Conservation (phyloP, 768 basidiomycete genomes). For the Hirschioporus abietinus region DNA sequence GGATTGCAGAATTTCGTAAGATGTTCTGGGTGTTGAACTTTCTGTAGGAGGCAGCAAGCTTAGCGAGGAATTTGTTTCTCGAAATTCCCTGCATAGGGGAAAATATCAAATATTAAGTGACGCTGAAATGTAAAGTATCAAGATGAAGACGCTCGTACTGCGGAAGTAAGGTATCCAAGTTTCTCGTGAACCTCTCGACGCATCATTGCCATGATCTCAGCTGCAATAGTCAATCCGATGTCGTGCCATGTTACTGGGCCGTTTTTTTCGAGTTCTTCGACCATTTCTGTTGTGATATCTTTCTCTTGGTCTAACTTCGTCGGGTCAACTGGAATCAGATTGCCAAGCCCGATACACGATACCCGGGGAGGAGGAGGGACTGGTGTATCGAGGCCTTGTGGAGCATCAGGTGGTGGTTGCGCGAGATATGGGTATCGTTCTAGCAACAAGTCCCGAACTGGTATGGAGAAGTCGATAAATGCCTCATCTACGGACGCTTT, state of each 20-base stretch:
- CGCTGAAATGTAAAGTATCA: neutral
- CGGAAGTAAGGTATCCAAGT: constrained; percentile 91
- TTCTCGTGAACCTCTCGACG: constrained; percentile 59
- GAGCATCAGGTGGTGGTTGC: constrained; percentile 60
- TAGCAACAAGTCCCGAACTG: constrained; percentile 71
- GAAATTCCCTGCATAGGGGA: constrained; percentile 65
- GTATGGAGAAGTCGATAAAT: constrained; percentile 85
- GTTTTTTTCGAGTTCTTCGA: constrained; percentile 11
- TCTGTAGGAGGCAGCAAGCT: constrained; percentile 89
- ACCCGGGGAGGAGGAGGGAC: constrained; percentile 69
- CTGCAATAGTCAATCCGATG: constrained; percentile 82
- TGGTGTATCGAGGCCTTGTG: constrained; percentile 67
- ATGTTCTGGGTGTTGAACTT: constrained; percentile 67
- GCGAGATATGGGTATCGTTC: constrained; percentile 73
- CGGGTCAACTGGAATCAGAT: constrained; percentile 53
- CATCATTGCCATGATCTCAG: constrained; percentile 77
- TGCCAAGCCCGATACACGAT: constrained; percentile 55
- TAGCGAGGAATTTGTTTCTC: constrained; percentile 92
- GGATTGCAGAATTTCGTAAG: constrained; percentile 76
- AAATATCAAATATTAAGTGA: neutral
- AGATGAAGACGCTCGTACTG: constrained; percentile 43
- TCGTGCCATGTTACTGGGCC: constrained; percentile 75
- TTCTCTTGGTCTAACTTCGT: constrained; percentile 17
- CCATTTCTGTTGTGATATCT: constrained; percentile 1
- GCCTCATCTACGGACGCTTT: constrained; percentile 98